Conservation (phyloP, 2,329 filamentous ascomycete genomes). For the Talaromyces islandicus region DNA sequence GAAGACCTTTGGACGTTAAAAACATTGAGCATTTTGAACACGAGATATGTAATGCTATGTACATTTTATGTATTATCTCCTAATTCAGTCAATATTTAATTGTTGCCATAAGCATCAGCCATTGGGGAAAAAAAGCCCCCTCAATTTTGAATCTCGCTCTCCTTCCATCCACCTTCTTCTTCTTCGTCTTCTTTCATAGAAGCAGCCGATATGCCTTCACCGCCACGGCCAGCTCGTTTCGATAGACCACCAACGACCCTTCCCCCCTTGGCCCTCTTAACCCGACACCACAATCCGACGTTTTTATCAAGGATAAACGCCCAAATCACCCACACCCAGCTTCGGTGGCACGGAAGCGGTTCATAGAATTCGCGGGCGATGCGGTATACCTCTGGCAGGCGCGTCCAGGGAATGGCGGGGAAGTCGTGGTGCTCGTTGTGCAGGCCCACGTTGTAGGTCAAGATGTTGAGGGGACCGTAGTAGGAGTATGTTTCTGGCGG, state of each 20-base stretch:
- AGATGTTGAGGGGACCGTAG: slow-evolving; percentile 83
- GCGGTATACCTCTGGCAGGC: slow-evolving; percentile 67
- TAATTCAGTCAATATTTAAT: not conserved
- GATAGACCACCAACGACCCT: slow-evolving; percentile 47
- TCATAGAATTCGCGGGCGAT: slow-evolving; percentile 90
- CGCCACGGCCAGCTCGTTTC: slow-evolving; percentile 28
- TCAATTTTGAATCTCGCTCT: slow-evolving; percentile 60
- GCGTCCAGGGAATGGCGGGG: slow-evolving; percentile 91
- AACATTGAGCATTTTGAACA: not conserved
- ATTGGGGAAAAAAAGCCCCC: not conserved
- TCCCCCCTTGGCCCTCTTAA: slow-evolving; percentile 81
- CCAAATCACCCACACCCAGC: slow-evolving; percentile 92
- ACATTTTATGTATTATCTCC: not conserved
- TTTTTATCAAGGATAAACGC: slow-evolving; percentile 88
- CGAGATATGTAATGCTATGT: not conserved
- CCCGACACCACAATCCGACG: slow-evolving; percentile 83
- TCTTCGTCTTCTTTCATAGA: slow-evolving; percentile 38
- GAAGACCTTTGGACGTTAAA: not conserved
- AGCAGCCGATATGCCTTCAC: slow-evolving; percentile 36
- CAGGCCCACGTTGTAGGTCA: slow-evolving; percentile 95
- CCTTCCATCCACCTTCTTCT: slow-evolving; percentile 56
- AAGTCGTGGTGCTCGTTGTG: slow-evolving; percentile 99
- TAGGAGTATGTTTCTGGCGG: slow-evolving; percentile 95
- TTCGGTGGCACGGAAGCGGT: slow-evolving; percentile 76
- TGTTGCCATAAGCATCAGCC: not conserved